A percentile compares a stretch with the other conserved stretches of the same genome.
These are phyloP conservation scores for Tolypocladium ophioglossoides DNA, from an alignment of 2,329 filamentous ascomycete genomes.

Conservation along the genomic window DNA sequence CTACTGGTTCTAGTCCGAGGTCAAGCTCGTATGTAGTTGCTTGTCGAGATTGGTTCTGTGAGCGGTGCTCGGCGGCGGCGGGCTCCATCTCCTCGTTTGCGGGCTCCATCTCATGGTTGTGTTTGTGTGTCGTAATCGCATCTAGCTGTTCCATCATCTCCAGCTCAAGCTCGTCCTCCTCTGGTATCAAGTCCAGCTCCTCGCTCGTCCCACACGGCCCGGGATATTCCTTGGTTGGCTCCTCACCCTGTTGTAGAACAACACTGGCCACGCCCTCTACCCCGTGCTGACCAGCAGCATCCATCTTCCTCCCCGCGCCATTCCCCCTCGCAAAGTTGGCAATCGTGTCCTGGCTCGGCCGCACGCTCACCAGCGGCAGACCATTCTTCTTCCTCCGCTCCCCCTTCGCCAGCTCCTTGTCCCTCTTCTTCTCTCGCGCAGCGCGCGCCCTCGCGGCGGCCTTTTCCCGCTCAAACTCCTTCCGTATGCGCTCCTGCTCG, in stretches of 20 bases:
- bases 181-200: constrained; percentile 8
- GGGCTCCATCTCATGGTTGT: not conserved
- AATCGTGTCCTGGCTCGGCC: constrained; percentile 48
- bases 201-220: not conserved
- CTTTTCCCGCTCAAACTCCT: constrained; percentile 40
- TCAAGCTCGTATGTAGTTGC: not conserved
- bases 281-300: constrained; percentile 1
- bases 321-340: constrained; percentile 36
- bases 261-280: not conserved
- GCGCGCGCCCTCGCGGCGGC: constrained; percentile 35
- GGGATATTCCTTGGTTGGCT: not conserved
- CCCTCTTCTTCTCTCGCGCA: constrained; percentile 44
- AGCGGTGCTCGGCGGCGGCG: not conserved
- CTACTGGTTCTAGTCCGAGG: not conserved
- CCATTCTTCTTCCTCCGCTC: constrained; percentile 41
- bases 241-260: not conserved
- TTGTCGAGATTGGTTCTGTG: not conserved
- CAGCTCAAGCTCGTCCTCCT: constrained; percentile 15
- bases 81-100: constrained; percentile 7
- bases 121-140: not conserved
- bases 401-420: constrained; percentile 37
- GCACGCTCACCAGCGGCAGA: constrained; percentile 41
- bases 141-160: constrained; percentile 9
- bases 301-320: constrained; percentile 19
- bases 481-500: constrained; percentile 44